Percentiles rank a stretch among this genome's conserved stretches.
Evolutionary conservation across 192 early-diverging fungal genomes (phyloP).

Genomic region (Umbelopsis vinacea): DNA sequence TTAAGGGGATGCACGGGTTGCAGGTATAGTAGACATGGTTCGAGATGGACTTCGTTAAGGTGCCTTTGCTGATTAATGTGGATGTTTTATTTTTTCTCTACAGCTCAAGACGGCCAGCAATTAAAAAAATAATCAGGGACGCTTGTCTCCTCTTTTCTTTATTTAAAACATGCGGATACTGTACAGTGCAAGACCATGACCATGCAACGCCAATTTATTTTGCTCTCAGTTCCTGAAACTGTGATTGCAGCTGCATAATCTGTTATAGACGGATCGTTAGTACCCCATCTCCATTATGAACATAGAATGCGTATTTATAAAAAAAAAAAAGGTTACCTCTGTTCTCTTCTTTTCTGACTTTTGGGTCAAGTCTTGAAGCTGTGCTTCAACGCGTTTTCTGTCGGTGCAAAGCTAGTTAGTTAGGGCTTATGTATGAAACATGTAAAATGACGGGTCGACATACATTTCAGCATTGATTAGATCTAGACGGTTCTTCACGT

Average conservation of each 20-base stretch:
- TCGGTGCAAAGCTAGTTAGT: neutral
- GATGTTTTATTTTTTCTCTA: neutral
- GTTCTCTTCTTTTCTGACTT: conserved; percentile 85
- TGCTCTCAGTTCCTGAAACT: conserved; percentile 20
- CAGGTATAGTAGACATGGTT: conserved; percentile 35
- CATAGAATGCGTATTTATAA: neutral
- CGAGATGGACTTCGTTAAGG: too few species aligned
- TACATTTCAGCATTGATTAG: conserved; percentile 90
- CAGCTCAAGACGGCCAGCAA: conserved; percentile 35
- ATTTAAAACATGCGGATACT: neutral
- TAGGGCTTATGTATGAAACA: neutral
- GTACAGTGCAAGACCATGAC: conserved; percentile 10
- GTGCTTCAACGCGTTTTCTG: conserved; percentile 82
- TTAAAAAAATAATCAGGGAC: conserved; percentile 10
- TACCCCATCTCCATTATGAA: neutral
- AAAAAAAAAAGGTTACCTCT: conserved; percentile 54
- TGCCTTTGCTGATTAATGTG: neutral
- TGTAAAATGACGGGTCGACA: conserved; percentile 28
- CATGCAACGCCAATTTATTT: neutral
- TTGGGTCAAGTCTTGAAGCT: conserved; percentile 79
- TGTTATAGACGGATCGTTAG: neutral
- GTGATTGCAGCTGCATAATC: conserved; percentile 21
- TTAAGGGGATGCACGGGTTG: conserved; percentile 93
- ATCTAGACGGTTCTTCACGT: conserved; percentile 95
- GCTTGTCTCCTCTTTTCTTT: too few species aligned